Percentiles rank a stretch among this genome's conserved stretches.
phyloP scores from a whole-genome alignment of 1,284 basidiomycete species.

The Tylopilus orsonianus region DNA sequence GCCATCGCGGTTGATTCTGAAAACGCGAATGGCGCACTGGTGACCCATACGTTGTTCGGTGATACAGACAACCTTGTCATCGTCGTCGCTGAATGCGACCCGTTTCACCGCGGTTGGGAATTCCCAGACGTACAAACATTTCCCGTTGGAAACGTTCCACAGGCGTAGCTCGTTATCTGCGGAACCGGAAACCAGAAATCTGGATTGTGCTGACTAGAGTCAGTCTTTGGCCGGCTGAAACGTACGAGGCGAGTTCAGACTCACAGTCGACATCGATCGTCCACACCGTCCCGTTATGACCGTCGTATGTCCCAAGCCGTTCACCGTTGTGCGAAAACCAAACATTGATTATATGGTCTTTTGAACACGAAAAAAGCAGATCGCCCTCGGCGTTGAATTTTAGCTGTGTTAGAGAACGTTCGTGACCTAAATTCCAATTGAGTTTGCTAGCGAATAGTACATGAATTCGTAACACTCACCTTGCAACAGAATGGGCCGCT shows the following conservation, averaged over 20 bases:
- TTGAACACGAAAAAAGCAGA: conserved; percentile 93
- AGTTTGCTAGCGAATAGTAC: background rate
- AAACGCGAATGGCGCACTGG: conserved; percentile 86
- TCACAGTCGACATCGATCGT: conserved; percentile 93
- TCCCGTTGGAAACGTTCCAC: conserved; percentile 89
- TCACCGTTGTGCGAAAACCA: conserved; percentile 99
- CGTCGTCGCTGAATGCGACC: conserved; percentile 88
- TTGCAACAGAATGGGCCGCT: conserved; percentile 35
- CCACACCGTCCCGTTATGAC: conserved; percentile 97
- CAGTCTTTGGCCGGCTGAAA: conserved; percentile 1
- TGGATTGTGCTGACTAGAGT: conserved; percentile 68
- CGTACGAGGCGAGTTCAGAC: conserved; percentile 35
- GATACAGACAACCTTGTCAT: conserved; percentile 84
- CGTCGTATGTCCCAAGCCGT: conserved; percentile 94
- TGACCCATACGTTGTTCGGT: conserved; percentile 97
- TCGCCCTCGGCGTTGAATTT: conserved; percentile 97
- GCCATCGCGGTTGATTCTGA: conserved; percentile 80
- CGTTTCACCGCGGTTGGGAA: conserved; percentile 98
- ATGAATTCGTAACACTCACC: conserved; percentile 17
- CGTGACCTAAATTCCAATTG: conserved; percentile 72
- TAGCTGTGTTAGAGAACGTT: conserved; percentile 97
- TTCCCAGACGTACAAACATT: conserved; percentile 93
- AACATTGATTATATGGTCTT: conserved; percentile 94
- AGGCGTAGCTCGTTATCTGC: conserved; percentile 92
- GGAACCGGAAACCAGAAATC: conserved; percentile 84